Evolutionary conservation across 208 protist genomes (phyloP), one percentile per base, ranked within the genome.

Genomic region (Acanthamoeba healyi): DNA sequence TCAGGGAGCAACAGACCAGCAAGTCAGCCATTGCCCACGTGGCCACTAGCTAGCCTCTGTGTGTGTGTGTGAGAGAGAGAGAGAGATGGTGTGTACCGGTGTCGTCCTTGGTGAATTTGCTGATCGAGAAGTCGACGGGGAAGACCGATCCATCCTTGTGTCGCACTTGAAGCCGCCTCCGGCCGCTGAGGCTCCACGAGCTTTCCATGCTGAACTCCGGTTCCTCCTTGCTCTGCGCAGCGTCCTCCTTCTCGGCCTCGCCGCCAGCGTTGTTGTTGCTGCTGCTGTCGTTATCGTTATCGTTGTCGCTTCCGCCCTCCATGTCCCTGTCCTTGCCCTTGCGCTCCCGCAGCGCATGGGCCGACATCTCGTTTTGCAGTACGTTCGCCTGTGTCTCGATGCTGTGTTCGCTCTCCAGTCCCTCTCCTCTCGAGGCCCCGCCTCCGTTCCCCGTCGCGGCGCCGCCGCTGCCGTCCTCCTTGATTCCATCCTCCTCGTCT

Each of bases 81-180:
- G 67, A 7, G 34, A 87, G 38, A 40, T 17, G 26, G n/a, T 2
- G 46, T 2, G 19, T 77, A 77, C 67, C 67, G 19, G 67, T 92
- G 49, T 72, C 44, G 49, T 92, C 86, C 29, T 74, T 92, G 32
- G 32, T 29, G 24, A 92, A 92, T 36, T 72, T 65, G 61, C 54
- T 92, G 49, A 92, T 92, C 54, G 86, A 49, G 86, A 92, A 92
- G 86, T 92, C 86, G 38, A 92, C 86, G 86, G 86, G 86, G 58
- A 92, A 92, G 38, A 72, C 58, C 7, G 86, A 92, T 6, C 86
- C 86, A 24, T 92, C 86, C 58, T 92, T 92, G 58, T 92, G 86
- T 74, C 61, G 34, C 58, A 92, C 86, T 56, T 92, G 56, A 3
- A 92, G 86, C 40, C 86, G 51, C 22, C 86, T 2, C 46, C 86